Percentiles rank a stretch among this genome's conserved stretches.
Evolutionary conservation across 805 yeast species (phyloP).

Genomic region (Pichia ethanolica): DNA sequence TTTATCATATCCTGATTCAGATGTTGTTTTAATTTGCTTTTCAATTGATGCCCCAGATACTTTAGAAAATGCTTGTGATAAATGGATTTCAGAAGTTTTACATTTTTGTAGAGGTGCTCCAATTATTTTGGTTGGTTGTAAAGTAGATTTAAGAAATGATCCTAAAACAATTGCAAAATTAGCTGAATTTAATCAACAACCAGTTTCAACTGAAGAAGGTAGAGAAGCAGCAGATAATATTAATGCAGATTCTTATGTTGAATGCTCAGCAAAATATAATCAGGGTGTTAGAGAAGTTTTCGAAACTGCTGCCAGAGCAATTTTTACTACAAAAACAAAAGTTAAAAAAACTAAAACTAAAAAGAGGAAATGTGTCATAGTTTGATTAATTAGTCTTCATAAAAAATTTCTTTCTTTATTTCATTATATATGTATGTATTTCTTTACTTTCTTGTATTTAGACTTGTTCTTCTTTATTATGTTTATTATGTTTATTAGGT

Average conservation of each 20-base stretch:
- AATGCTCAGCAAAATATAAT: conserved; percentile 88
- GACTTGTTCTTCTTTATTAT: too few species aligned
- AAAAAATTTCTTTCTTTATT: not conserved
- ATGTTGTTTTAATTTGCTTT: conserved; percentile 87
- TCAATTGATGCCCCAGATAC: conserved; percentile 89
- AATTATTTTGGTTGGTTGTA: conserved; percentile 87
- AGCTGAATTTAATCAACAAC: conserved; percentile 67
- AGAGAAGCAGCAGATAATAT: conserved; percentile 81
- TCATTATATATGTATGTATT: not conserved
- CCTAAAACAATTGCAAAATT: conserved; percentile 68
- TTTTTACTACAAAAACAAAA: conserved; percentile 60
- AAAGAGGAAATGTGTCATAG: conserved; percentile 54
- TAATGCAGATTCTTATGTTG: conserved; percentile 79
- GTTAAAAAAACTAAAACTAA: conserved; percentile 22
- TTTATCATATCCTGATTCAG: conserved; percentile 84
- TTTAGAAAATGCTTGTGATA: conserved; percentile 87
- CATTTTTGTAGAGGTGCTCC: conserved; percentile 95
- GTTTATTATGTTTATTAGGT: too few species aligned
- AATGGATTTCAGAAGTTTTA: conserved; percentile 89
- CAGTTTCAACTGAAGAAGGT: conserved; percentile 78
- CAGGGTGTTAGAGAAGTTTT: conserved; percentile 91
- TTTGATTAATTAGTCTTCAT: conserved; percentile 30
- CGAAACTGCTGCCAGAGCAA: conserved; percentile 88
- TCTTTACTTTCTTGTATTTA: not conserved
- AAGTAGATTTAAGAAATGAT: conserved; percentile 81